phyloP scores from a whole-genome alignment of 1,139 yeast species.

The Taphrina deformans region DNA sequence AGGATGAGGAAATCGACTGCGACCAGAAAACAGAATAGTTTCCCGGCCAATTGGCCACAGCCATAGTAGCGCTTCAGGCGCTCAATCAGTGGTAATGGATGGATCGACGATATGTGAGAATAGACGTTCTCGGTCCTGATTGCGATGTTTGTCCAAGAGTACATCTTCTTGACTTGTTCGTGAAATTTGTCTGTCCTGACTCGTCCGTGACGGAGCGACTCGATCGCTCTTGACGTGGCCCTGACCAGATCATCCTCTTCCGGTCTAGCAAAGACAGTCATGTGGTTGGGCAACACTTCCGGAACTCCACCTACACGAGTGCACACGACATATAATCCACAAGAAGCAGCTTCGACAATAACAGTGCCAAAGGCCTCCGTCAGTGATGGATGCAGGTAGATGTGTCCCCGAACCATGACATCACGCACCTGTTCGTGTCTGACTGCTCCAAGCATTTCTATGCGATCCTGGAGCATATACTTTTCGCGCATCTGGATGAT shows the following conservation, averaged over 20 bases:
- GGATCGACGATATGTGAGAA: slow-evolving; percentile 53
- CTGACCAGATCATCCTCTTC: slow-evolving; percentile 56
- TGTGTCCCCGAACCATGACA: slow-evolving; percentile 87
- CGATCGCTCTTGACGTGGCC: slow-evolving; percentile 40
- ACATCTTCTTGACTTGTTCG: slow-evolving; percentile 73
- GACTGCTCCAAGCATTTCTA: slow-evolving; percentile 79
- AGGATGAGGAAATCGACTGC: slow-evolving; percentile 74
- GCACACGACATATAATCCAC: slow-evolving; percentile 90
- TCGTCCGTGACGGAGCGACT: slow-evolving; percentile 45
- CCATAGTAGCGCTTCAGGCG: slow-evolving; percentile 63
- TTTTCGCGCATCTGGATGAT: slow-evolving; percentile 93
- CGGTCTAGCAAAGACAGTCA: slow-evolving; percentile 91
- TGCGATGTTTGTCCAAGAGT: slow-evolving; percentile 92
- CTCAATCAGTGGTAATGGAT: slow-evolving; percentile 55
- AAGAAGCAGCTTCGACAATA: slow-evolving; percentile 94
- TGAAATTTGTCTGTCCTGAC: slow-evolving; percentile 79
- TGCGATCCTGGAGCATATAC: slow-evolving; percentile 81
- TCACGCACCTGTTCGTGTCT: slow-evolving; percentile 91
- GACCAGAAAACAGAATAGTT: slow-evolving; percentile 71
- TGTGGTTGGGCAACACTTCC: slow-evolving; percentile 87
- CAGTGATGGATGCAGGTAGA: slow-evolving; percentile 86
- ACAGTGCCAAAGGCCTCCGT: slow-evolving; percentile 99
- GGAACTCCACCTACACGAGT: slow-evolving; percentile 98
- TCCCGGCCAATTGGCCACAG: slow-evolving; percentile 83
- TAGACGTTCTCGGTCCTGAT: slow-evolving; percentile 80